Evolutionary conservation across 2,329 filamentous ascomycete species (phyloP), one percentile per base, ranked within the genome.

Genomic region (Phialemonium atrogriseum): DNA sequence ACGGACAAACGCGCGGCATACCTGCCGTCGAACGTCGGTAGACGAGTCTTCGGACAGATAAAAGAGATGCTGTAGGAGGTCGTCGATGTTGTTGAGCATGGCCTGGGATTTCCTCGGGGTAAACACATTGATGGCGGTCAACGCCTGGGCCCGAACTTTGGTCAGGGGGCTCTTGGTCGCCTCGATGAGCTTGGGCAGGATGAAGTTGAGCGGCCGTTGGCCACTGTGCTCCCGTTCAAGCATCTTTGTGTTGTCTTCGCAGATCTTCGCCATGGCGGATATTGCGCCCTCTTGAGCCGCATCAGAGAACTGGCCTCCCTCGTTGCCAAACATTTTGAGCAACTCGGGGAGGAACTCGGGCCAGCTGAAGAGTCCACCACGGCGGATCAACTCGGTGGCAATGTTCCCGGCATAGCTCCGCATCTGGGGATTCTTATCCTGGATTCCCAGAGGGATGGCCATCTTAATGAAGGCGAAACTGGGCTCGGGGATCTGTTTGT

Each of bases 261-360:
- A 98, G 39, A 98, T 88, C 66, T 96, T 96, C 54, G 82, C 68
- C 57, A 98, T 68, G 28, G 91, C 88, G 29, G 84, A 77, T 83
- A 96, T 94, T 45, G 86, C 88, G 39, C 88, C 88, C 55, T 98
- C 89, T 52, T 95, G 87, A 10, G 81, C 79, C 50, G 84, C 73
- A 25, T 71, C 62, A 6, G 84, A 66, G 14, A 78, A 65, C 40
- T 80, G 76, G 24, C 83, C 80, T 27, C 64, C 67, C 34, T 77
- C 62, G 56, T 94, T 93, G 43, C 74, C 73, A 39, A 94, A 75
- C 56, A 94, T 70, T 34, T 76, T 69, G 43, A 96, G 61, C 13
- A 98, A 69, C 46, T 94, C 82, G 29, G 86, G 80, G 20, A 98
- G 68, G 37, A 96, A 67, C 51, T 94, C 84, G 9, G 91, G 87